Evolutionary conservation across 495 filamentous ascomycete genomes (phyloP), one percentile per base, ranked within the genome.

Genomic region (Sphaerosporella brunnea): DNA sequence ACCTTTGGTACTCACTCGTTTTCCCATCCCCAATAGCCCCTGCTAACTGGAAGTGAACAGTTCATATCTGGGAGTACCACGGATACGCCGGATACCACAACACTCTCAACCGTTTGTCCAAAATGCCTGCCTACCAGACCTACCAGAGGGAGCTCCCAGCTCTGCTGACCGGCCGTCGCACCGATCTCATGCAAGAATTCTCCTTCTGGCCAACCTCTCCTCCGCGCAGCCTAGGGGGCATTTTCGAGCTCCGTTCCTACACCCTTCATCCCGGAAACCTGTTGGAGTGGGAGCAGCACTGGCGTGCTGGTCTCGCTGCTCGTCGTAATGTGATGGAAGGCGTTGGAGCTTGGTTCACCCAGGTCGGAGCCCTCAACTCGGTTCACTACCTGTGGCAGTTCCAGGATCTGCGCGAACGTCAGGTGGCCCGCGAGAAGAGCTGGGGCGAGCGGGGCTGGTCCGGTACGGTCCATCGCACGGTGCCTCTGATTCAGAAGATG

Each of bases 31-130:
- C 20, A 30, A 37, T 39, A 35, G 23, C n/a, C 23, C 11, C 45
- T 13, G 38, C 20, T 34, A 36, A 36, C 39, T 24, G 13, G 20
- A 9, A 4, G 8, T 15, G 7, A 13, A 44, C 48, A 85, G 90
- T 97, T 23, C 90, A 97, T 65, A 97, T 97, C 63, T 97, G 90
- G 90, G 90, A 97, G 66, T 97, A 97, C 65, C 85, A 96, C 64
- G 80, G 85, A 55, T 97, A 61, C 65, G 77, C 86, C 50, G 90
- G 90, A 51, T 96, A 93, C 62, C 92, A 97, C 60, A 77, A 80
- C 36, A 95, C 90, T 11, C 70, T 95, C 20, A 75, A 94, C 68
- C 74, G 71, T 46, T 88, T 95, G 53, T 73, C 79, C 41, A 63
- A 70, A 36, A 80, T 90, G 53, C 81, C 83, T 36, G 80, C 84